Evolutionary conservation across 208 protist genomes (phyloP), one percentile per base, ranked within the genome.

Genomic region (Trypanosomatidae sp.): DNA sequence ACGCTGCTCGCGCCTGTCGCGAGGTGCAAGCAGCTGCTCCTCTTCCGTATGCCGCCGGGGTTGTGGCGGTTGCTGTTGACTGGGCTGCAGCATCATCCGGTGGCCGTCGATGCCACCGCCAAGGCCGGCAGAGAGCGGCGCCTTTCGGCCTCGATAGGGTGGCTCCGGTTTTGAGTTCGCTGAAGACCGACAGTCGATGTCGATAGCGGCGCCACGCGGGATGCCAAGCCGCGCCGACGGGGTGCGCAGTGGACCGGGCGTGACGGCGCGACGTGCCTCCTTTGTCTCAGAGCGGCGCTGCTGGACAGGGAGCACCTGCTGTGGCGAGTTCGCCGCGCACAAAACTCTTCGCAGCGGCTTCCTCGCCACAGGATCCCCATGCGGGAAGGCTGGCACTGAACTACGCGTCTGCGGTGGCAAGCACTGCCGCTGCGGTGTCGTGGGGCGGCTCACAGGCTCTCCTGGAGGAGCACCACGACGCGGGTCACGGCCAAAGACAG

Each of bases 241-340:
- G 3, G 75, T 62, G 28, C 43, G 68, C 43, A 44, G n/a, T 52
- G 36, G 74, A 17, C 69, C 49, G 0, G 67, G 60, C 6, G 66
- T 68, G 25, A 53, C 39, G 8, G 30, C 66, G 28, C 58, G 68
- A 33, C 69, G 64, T 17, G 33, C 62, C 15, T 62, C 75, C 22
- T 53, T 43, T 15, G 62, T 46, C 13, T n/a, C 68, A 9, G 6
- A 15, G 46, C 52, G 69, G 13, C 59, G 55, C 5, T 66, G 69
- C 7, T 67, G 47, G 7, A 59, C 65, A 43, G 68, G 52, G 25
- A 50, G 33, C 39, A 30, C 75, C 50, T 72, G 75, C 44, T 66
- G 69, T 43, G 75, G 75, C 3, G 75, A 80, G 62, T 80, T 80
- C 22, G 75, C 75, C 19, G 75, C 75, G 47, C 68, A 74, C 28